Base-by-base conservation (phyloP, 805 yeast species). In the Yarrowia deformans region DNA sequence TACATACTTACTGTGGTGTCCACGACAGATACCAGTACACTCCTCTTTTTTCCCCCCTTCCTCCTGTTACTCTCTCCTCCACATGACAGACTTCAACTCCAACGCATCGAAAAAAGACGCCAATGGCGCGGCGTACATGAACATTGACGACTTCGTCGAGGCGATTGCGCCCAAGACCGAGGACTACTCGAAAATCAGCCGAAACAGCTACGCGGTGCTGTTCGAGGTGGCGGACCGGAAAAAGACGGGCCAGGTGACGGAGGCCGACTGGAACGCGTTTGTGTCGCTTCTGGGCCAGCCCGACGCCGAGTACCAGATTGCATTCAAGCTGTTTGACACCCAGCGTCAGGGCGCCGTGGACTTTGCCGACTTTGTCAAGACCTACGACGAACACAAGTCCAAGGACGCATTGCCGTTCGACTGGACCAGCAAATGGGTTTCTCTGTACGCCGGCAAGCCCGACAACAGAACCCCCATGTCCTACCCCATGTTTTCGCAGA, bases 171-270 rank as follows among this genome's bases (percentile, higher is more conserved):
- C 84, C 42, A 77, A 79, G 13, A 71, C 77, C 64, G 82, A 81
- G 73, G 84, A 84, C 75, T 82, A 85, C 73, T 83, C 84, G 72
- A 83, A 82, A 72, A 82, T 88, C 67, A 83, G 87, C 16, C 80
- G 85, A 13, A 83, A 87, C 72, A 84, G 90, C 4, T 87, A 86
- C 77, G 90, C 90, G 7, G 83, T 93, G 70, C 86, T 94, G 61
- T 94, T 90, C 76, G 82, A 90, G 69, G 87, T 92, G 35, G 91
- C 97, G 16, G 98, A 94, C 79, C 85, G 85, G 70, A 82, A 84
- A 48, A 81, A 83, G 69, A 85, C 86, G 72, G 98, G 97, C 8
- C 87, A 83, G 70, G 82, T 91, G 63, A 83, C 85, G 35, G 81
- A 87, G 63, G 77, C 81, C 34, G 97, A 94, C 76, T 94, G 97